Base-by-base conservation (phyloP, 2,329 filamentous ascomycete genomes). In the Fusarium camptoceras region DNA sequence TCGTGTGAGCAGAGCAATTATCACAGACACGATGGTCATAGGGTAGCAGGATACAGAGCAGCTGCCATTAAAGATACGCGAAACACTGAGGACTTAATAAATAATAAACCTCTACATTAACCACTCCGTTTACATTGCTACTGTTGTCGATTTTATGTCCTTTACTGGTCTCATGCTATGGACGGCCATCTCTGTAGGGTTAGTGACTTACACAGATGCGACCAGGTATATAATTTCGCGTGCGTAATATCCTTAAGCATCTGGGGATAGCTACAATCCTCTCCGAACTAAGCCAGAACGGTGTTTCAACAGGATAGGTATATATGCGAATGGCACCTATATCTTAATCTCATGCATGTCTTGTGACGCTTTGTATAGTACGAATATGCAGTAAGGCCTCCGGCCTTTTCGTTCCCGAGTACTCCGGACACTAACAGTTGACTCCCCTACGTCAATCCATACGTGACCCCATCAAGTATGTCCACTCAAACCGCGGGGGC, bases 341-440 rank as follows among this genome's bases (percentile, higher is more conserved):
- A 5, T n/a, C 10, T 30, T 25, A 9, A 8, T 34, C 27, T 34
- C 1, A 3, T 16, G 12, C 28, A 15, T 44, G 55, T 14, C 43
- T n/a, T n/a, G 28, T 18, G 2, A 25, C 10, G 30, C 30, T 11
- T 24, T 15, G 22, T 44, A 27, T 12, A 20, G 20, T 37, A 37
- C 34, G 18, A 37, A 37, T 37, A 37, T 37, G 34, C 30, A 57
- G 44, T 41, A 48, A 48, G 57, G 43, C 57, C 57, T 55, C 31
- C 49, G 50, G 24, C 22, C 31, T 20, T 46, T 41, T 41, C 18
- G 31, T 39, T 44, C 43, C 60, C 55, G 61, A 68, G 61, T 73
- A 73, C 70, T 69, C 59, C 64, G 60, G 61, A 50, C 71, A 64
- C 62, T 75, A 75, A 63, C 71, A 70, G 25, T 49, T 37, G 34